Conservation (phyloP, 177 flowering plant genomes). For the Vitis hybrid region DNA sequence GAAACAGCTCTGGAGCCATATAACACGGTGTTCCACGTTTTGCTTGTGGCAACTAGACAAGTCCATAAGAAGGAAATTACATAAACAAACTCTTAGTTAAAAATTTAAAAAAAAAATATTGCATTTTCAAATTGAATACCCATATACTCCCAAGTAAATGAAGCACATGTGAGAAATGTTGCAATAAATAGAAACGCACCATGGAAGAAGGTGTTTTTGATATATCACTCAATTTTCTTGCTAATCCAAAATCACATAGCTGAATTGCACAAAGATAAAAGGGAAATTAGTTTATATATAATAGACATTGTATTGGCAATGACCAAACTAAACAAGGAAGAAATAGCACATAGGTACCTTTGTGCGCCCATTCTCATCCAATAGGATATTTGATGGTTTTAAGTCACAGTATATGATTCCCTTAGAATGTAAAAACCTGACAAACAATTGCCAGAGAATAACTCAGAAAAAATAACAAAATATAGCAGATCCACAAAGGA, state of each 20-base stretch:
- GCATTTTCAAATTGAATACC: too few species aligned
- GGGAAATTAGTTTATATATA: neutral
- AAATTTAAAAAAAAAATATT: neutral
- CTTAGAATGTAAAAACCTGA: slow-evolving; percentile 87
- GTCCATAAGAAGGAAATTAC: slow-evolving; percentile 5
- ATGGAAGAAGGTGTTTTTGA: slow-evolving; percentile 62
- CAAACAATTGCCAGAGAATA: slow-evolving; percentile 4
- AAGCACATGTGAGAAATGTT: neutral
- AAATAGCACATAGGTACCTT: slow-evolving; percentile 49
- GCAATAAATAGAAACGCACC: slow-evolving; percentile 41
- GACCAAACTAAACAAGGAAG: neutral
- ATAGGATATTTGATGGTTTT: slow-evolving; percentile 92
- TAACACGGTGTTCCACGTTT: slow-evolving; percentile 97
- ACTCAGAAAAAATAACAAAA: slow-evolving; percentile 1
- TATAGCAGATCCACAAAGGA: neutral
- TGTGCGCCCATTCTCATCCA: slow-evolving; percentile 90
- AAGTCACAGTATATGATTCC: slow-evolving; percentile 93
- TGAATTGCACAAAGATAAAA: slow-evolving; percentile 29
- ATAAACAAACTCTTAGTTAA: neutral
- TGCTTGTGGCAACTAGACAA: slow-evolving; percentile 75
- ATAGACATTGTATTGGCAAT: neutral
- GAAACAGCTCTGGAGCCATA: slow-evolving; percentile 99
- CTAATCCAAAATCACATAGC: slow-evolving; percentile 95
- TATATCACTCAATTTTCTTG: slow-evolving; percentile 80
- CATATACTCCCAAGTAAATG: neutral